Base-by-base conservation (phyloP, 2,329 filamentous ascomycete genomes). In the Alternaria triticina region DNA sequence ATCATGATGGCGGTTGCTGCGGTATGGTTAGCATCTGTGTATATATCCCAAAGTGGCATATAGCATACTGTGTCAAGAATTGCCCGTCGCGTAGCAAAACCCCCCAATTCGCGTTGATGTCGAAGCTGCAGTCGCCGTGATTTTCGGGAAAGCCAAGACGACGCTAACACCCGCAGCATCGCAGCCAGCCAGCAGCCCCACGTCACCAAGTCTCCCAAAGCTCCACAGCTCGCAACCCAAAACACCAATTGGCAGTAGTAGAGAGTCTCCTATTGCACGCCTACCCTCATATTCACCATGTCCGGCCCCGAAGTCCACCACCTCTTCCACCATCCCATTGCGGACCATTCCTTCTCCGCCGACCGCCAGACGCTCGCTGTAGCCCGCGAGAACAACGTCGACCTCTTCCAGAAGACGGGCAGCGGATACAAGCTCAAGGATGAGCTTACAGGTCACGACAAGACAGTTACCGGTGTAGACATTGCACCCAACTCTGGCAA, bases 271-370 rank as follows among this genome's bases (percentile, higher is more conserved):
- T 96, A 93, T 92, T 90, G 86, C 83, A 61, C 58, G 54, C 40
- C 20, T 40, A 13, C 45, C 17, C 30, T 8, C 25, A n/a, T 56
- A 57, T 57, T 67, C 80, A 86, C 57, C 64, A 98, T 98, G 95
- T 86, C 92, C 59, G 81, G 90, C 64, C 93, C 94, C 69, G 93
- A 98, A 86, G 92, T 97, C 62, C 93, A 98, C 83, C 94, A 98
- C 78, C 91, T 99, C 70, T 99, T 99, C 85, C 94, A 98, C 84
- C 89, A 91, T 73, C 94, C 95, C 66, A 97, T 99, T 78, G 93
- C 93, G 71, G 96, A 99, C 85, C 96, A 99, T 83, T 97, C 95
- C 61, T 99, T 99, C 88, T 97, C 94, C 69, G 90, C 93, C 67
- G 96, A 99, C 83, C 92, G 90, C 79, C 85, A 90, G 80, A 94